Conservation (phyloP, 2,329 filamentous ascomycete genomes). For the Berkeleyomyces basicola region DNA sequence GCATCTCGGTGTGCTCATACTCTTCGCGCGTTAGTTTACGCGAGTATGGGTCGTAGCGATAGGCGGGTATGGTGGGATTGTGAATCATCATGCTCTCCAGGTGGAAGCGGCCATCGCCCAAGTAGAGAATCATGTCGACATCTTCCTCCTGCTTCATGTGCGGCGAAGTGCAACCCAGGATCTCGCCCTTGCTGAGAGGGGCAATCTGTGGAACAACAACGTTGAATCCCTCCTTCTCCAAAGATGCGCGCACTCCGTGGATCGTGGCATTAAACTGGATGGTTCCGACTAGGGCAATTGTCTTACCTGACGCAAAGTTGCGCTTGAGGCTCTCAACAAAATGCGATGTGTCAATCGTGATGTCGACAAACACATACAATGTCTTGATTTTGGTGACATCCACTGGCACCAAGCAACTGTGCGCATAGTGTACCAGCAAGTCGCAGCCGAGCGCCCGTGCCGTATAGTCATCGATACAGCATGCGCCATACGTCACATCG, state of each 20-base stretch:
- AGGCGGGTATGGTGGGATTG: conserved; percentile 78
- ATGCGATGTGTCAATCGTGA: conserved; percentile 83
- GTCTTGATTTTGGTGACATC: conserved; percentile 95
- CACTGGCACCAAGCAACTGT: conserved; percentile 90
- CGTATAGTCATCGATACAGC: conserved; percentile 97
- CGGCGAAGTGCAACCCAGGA: conserved; percentile 91
- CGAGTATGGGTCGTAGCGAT: conserved; percentile 93
- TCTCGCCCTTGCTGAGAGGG: conserved; percentile 85
- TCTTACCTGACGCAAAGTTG: conserved; percentile 74
- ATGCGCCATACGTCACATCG: conserved; percentile 95
- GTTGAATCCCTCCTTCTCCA: conserved; percentile 72
- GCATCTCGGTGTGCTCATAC: conserved; percentile 86
- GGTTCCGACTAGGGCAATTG: conserved; percentile 82
- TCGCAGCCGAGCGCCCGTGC: conserved; percentile 88
- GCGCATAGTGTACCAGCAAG: conserved; percentile 87
- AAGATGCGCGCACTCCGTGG: conserved; percentile 60
- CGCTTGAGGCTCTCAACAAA: conserved; percentile 72
- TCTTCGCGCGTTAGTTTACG: conserved; percentile 78
- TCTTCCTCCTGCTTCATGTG: conserved; percentile 39
- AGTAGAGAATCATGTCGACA: conserved; percentile 69
- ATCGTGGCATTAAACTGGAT: conserved; percentile 98
- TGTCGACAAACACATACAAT: conserved; percentile 95
- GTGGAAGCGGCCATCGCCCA: conserved; percentile 87
- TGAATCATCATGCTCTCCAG: conserved; percentile 99
- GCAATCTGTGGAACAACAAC: conserved; percentile 83